Evolutionary conservation across 208 protist genomes (phyloP).

Genomic region (Acanthamoeba royreba): DNA sequence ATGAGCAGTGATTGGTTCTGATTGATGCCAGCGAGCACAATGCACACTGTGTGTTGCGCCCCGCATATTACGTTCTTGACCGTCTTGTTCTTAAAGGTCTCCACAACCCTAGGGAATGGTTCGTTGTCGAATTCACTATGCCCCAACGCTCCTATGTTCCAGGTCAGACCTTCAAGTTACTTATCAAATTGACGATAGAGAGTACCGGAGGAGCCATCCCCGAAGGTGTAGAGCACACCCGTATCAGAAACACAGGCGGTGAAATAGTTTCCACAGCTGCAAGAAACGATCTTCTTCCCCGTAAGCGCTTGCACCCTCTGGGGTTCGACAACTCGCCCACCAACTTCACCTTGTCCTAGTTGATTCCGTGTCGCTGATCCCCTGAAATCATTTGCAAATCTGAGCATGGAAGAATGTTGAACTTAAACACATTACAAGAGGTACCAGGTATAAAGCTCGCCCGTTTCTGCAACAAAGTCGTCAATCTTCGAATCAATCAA

Average conservation of each 20-base stretch:
- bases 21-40: slow-evolving; percentile 2
- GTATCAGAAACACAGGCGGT: not conserved
- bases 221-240: not conserved
- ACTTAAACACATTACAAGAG: not conserved
- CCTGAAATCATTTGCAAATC: not conserved
- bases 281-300: slow-evolving; percentile 17
- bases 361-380: not conserved
- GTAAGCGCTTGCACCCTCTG: not conserved
- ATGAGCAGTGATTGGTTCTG: not conserved
- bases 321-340: not conserved
- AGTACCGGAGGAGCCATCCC: not conserved
- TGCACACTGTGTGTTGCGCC: not conserved
- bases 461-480: not conserved
- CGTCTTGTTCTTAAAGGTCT: not conserved
- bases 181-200: not conserved
- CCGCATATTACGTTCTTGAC: not conserved
- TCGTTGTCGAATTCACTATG: not conserved
- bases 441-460: slow-evolving; percentile 33
- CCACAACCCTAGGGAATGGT: not conserved
- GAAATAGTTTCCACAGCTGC: not conserved
- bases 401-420: not conserved
- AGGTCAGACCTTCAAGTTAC: not conserved
- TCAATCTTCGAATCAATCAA: not conserved
- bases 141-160: not conserved
- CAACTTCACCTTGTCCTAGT: not conserved